Evolutionary conservation across 305 asterid species (phyloP), one percentile per base, ranked within the genome.

Genomic region (Ajuga reptans): DNA sequence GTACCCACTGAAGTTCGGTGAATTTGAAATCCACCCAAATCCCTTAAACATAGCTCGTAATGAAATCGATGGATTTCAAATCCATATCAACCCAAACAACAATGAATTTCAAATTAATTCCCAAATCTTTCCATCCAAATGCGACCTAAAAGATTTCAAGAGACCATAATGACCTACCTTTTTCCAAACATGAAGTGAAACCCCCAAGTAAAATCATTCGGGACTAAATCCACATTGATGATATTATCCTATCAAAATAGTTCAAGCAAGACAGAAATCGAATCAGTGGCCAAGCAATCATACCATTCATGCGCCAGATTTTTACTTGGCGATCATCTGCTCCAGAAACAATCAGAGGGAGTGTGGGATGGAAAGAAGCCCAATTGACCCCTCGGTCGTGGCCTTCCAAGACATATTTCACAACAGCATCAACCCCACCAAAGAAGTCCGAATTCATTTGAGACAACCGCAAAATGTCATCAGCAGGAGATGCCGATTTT

Each of bases 251-350:
- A 31, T 49, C 21, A 33, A 72, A 36, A 72, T 58, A 7, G 41
- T 12, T 64, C 43, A 60, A 55, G 60, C 49, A 72, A 18, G 29
- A 17, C 3, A 4, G 0, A 47, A 31, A 53, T 21, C 11, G 16
- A 16, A 74, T 34, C 17, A 68, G 60, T 31, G 57, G 8, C 66
- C 50, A 60, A 65, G 24, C 36, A 39, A 56, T 49, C 78, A 77
- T 90, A 94, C 98, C 99, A 79, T 94, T 94, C 99, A 94, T 94
- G 79, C 99, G 89, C 99, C 99, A 94, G 73, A 91, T 88, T 79
- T 94, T 94, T 74, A 94, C 98, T 84, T 94, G 99, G 76, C 99
- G 99, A 64, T 94, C 99, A 68, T 94, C 99, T 0, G 99, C 99
- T 47, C 97, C 99, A 68, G 99, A 94, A 64, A 91, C 99, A 75